Conservation (phyloP, 1,139 yeast species). For the Arxiozyma slooffiae region DNA sequence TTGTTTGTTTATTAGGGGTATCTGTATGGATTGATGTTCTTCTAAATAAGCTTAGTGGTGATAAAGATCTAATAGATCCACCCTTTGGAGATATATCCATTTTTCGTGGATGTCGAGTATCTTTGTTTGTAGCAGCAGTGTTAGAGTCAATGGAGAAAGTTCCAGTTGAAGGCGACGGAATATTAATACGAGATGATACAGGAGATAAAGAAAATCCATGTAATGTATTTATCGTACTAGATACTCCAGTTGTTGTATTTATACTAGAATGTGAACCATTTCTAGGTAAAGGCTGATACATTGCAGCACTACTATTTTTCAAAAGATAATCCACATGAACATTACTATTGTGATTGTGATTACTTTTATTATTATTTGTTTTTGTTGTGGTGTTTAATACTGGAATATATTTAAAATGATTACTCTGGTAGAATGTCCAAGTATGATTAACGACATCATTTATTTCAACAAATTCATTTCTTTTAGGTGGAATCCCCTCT, state of each 20-base stretch:
- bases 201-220: slow-evolving; percentile 7
- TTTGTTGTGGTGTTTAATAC: slow-evolving; percentile 7
- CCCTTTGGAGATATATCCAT: slow-evolving; percentile 4
- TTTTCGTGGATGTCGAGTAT: slow-evolving; percentile 3
- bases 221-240: background rate
- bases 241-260: background rate
- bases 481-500: slow-evolving; percentile 93
- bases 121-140: background rate
- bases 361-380: slow-evolving; percentile 6
- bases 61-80: slow-evolving; percentile 23
- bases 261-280: background rate
- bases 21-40: slow-evolving; percentile 33
- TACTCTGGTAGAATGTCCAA: slow-evolving; percentile 75
- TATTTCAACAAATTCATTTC: slow-evolving; percentile 52
- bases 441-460: slow-evolving; percentile 65
- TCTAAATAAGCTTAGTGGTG: slow-evolving; percentile 35
- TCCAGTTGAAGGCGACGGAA: background rate
- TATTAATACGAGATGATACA: background rate
- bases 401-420: slow-evolving; percentile 2
- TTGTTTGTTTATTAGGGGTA: slow-evolving; percentile 1
- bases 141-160: background rate
- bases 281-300: slow-evolving; percentile 17
- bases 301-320: slow-evolving; percentile 25
- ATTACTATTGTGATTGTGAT: background rate
- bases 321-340: slow-evolving; percentile 11